Conservation (phyloP, 2,329 filamentous ascomycete species). For the Cladophialophora carrionii region DNA sequence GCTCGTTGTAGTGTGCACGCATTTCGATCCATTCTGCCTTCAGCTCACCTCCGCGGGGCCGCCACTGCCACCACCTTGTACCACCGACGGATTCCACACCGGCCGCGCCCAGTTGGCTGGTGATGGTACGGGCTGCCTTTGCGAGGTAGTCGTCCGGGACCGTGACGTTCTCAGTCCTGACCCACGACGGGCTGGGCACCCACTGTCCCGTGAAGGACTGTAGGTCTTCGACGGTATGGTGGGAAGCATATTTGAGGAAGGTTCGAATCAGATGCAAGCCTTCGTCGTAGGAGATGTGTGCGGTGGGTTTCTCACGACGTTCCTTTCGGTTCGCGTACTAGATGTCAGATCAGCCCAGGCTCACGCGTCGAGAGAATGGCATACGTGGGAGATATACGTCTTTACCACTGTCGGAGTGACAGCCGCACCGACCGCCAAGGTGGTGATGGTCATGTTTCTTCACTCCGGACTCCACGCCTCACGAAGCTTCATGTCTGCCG, state of each 20-base stretch:
- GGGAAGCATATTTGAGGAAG: conserved; percentile 82
- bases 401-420: conserved; percentile 86
- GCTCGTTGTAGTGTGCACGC: conserved; percentile 75
- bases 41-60: conserved; percentile 66
- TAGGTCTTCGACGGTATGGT: conserved; percentile 89
- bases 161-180: conserved; percentile 71
- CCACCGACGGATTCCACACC: conserved; percentile 79
- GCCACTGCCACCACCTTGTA: conserved; percentile 87
- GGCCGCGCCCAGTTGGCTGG: conserved; percentile 73
- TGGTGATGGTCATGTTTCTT: conserved; percentile 70
- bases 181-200: conserved; percentile 88
- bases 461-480: not conserved
- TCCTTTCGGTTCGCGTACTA: conserved; percentile 82
- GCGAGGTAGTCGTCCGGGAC: conserved; percentile 68
- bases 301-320: conserved; percentile 77
- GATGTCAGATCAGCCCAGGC: conserved; percentile 20
- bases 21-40: conserved; percentile 97
- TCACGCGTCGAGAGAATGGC: conserved; percentile 39
- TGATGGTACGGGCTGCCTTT: conserved; percentile 68
- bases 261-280: conserved; percentile 83
- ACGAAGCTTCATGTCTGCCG: not conserved
- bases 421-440: conserved; percentile 77
- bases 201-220: conserved; percentile 90
- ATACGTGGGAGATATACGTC: conserved; percentile 83
- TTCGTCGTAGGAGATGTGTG: conserved; percentile 91